Evolutionary conservation across 805 yeast genomes (phyloP).

Genomic region (Wickerhamiella sorbophila): DNA sequence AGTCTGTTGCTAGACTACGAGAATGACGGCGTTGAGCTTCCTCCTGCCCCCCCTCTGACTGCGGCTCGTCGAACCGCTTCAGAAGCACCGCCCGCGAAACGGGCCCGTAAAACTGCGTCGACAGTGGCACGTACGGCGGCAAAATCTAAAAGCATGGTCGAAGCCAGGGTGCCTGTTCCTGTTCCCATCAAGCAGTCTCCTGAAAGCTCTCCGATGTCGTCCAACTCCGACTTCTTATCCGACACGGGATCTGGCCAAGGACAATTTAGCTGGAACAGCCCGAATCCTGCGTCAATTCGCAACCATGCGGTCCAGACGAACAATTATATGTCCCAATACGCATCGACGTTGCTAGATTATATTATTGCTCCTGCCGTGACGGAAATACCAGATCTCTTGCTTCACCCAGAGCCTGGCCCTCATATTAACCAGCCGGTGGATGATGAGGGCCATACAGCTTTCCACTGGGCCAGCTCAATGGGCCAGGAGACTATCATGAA

Average conservation of each 20-base stretch:
- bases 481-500: constrained; percentile 71
- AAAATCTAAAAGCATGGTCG: background rate
- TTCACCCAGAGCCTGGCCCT: constrained; percentile 49
- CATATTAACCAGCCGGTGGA: constrained; percentile 72
- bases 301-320: background rate
- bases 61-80: constrained; percentile 25
- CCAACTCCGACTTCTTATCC: constrained; percentile 12
- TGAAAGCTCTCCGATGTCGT: constrained; percentile 10
- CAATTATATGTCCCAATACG: constrained; percentile 27
- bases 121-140: constrained; percentile 1
- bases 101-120: constrained; percentile 12
- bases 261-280: constrained; percentile 1
- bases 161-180: background rate
- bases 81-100: constrained; percentile 10
- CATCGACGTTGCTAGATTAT: constrained; percentile 36
- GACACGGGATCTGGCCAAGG: constrained; percentile 8
- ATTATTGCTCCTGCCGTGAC: constrained; percentile 46
- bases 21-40: constrained; percentile 23
- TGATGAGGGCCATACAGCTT: constrained; percentile 85
- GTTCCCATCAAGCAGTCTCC: constrained; percentile 5
- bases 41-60: constrained; percentile 48
- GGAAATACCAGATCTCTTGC: constrained; percentile 47
- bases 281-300: background rate
- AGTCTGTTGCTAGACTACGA: constrained; percentile 51
- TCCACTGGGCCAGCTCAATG: constrained; percentile 97